Percentiles rank a stretch among this genome's conserved stretches.
Conservation (phyloP, 2,329 filamentous ascomycete genomes). For the Fusarium transvaalense region DNA sequence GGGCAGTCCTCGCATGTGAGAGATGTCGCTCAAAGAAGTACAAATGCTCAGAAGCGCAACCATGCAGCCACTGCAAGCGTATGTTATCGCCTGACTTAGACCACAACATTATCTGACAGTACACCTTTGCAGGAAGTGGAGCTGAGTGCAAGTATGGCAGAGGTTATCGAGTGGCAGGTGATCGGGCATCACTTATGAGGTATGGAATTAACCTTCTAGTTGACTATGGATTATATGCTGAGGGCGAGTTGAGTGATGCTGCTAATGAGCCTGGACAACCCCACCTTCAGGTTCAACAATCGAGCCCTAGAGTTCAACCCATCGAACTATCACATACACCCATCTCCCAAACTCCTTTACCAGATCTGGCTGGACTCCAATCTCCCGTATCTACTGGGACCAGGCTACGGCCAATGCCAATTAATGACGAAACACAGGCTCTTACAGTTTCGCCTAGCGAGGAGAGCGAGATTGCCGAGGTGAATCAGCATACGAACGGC, state of each 20-base stretch:
- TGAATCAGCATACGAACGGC: conserved; percentile 13
- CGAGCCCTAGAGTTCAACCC: background rate
- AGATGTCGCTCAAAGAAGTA: conserved; percentile 14
- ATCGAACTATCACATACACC: background rate
- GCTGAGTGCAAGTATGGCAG: conserved; percentile 17
- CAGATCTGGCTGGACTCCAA: background rate
- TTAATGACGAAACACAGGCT: background rate
- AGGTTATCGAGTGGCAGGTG: background rate
- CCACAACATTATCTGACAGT: background rate
- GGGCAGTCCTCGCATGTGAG: conserved; percentile 10
- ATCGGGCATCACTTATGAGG: conserved; percentile 3
- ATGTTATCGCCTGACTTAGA: background rate
- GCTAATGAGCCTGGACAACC: background rate
- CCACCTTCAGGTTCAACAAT: background rate
- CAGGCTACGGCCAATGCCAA: background rate
- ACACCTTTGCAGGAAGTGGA: background rate
- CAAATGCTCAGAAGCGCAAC: conserved; percentile 12
- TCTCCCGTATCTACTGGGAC: background rate
- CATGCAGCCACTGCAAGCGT: conserved; percentile 12
- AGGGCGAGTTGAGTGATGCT: background rate
- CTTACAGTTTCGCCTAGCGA: conserved; percentile 1
- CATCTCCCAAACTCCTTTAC: conserved; percentile 3
- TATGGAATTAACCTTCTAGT: background rate
- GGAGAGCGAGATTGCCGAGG: conserved; percentile 15
- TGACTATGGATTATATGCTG: background rate